Evolutionary conservation across 441 rosid genomes (phyloP).

Genomic region (Adansonia rubrostipa): DNA sequence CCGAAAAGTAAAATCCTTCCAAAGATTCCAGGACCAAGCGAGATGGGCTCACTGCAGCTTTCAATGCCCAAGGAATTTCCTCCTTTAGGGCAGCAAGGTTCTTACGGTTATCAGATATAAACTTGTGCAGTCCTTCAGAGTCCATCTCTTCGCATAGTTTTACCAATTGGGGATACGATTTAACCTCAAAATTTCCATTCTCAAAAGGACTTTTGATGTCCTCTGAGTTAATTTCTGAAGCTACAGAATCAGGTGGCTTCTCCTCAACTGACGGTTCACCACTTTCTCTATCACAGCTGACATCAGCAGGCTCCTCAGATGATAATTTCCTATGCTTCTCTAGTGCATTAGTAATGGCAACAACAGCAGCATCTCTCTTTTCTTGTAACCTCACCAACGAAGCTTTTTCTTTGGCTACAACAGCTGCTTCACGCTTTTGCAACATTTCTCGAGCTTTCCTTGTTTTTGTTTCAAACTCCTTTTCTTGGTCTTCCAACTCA

Average conservation of each 20-base stretch:
- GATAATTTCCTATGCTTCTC: slow-evolving; percentile 60
- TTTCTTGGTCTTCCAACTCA: slow-evolving; percentile 81
- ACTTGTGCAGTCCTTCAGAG: slow-evolving; percentile 83
- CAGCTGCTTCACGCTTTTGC: slow-evolving; percentile 9
- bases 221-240: slow-evolving; percentile 53
- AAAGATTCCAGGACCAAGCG: slow-evolving; percentile 76
- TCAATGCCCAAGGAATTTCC: slow-evolving; percentile 86
- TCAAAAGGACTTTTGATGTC: slow-evolving; percentile 52
- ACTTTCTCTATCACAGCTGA: slow-evolving; percentile 43
- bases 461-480: slow-evolving; percentile 11
- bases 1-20: slow-evolving; percentile 28
- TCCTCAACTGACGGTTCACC: slow-evolving; percentile 40
- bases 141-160: slow-evolving; percentile 86
- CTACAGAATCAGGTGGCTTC: slow-evolving; percentile 48
- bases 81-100: slow-evolving; percentile 81
- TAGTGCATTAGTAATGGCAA: slow-evolving; percentile 58
- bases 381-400: slow-evolving; percentile 76
- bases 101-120: slow-evolving; percentile 96
- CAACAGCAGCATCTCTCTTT: slow-evolving; percentile 85
- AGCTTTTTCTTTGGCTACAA: slow-evolving; percentile 60
- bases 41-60: slow-evolving; percentile 81
- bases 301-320: slow-evolving; percentile 44
- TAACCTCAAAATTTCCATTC: slow-evolving; percentile 56
- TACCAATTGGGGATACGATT: slow-evolving; percentile 71
- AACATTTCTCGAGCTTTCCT: slow-evolving; percentile 8